A percentile compares a stretch with the other conserved stretches of the same genome.
Conservation (phyloP, 148 eudicot species). For the Rhododendron henanense region DNA sequence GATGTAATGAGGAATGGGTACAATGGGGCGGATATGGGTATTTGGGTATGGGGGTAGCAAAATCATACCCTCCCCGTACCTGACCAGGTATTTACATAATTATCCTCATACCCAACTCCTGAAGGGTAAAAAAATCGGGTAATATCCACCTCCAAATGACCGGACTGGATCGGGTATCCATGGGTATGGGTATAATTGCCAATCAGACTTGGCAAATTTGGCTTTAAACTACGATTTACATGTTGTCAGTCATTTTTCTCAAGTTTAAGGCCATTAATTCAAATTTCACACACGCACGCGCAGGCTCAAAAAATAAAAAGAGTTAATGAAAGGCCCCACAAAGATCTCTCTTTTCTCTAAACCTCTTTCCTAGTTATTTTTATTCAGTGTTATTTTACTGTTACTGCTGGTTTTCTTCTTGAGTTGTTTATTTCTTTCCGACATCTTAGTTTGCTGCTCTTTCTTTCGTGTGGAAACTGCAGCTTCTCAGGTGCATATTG, state of each 20-base stretch:
- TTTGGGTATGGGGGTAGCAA: too few relatives aligned
- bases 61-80: too few relatives aligned
- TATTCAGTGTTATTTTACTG: background rate
- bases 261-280: background rate
- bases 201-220: background rate
- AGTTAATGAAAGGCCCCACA: background rate
- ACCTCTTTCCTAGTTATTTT: background rate
- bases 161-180: too few relatives aligned
- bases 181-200: too few relatives aligned
- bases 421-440: background rate
- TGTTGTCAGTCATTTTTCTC: background rate
- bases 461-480: constrained; percentile 6
- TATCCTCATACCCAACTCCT: too few relatives aligned
- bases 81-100: too few relatives aligned
- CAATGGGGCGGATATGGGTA: too few relatives aligned
- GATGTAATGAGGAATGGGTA: too few relatives aligned
- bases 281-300: background rate
- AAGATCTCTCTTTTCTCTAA: background rate
- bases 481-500: background rate
- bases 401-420: background rate
- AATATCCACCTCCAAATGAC: too few relatives aligned
- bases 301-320: background rate
- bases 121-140: too few relatives aligned
- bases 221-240: background rate
- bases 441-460: background rate